Evolutionary conservation across 768 basidiomycete genomes (phyloP), one percentile per base, ranked within the genome.

Genomic region (Tricholoma flavovirens): DNA sequence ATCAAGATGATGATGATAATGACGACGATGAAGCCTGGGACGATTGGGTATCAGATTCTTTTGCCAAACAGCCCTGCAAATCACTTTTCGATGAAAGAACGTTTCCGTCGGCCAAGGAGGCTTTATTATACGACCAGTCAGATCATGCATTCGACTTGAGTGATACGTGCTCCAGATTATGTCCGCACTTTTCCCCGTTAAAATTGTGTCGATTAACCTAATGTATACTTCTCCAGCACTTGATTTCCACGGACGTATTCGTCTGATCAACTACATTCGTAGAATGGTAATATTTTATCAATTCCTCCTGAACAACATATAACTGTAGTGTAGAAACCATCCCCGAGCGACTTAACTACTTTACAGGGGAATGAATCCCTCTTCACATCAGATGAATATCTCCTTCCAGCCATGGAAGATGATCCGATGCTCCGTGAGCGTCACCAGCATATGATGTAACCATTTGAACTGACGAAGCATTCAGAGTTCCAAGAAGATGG

Each of bases 371-470:
- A 70, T 0, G 88, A 91, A 66, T 52, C 76, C 0, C 79, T 92
- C 62, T 82, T 95, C 58, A 67, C 73, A 11, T 82, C 84, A 7
- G 95, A 98, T 65, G 82, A 82, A 54, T 91, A 91, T 65, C 82
- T 98, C 19, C 79, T 82, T 38, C 96, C 96, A 2, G 83, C 81
- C 26, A 61, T 97, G 42, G 86, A 90, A 64, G 88, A 94, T 62
- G 96, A 98, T 66, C 88, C 93, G 1, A 71, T 97, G 11, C 84
- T 98, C 21, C 90, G 96, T 97, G 64, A 65, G 88, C 76, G 10
- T 24, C 49, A 7, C 38, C 26, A n/a, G 17, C 54, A n/a, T 26
- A 22, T 2, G 32, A 40, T 26, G 11, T 42, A 51, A n/a, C 35
- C 9, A 17, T 32, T 42, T 21, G 17, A 51, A 49, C 56, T 46